A percentile compares a stretch with the other conserved stretches of the same genome.
Conservation (phyloP, 768 basidiomycete genomes). For the Agrocybe pediades region DNA sequence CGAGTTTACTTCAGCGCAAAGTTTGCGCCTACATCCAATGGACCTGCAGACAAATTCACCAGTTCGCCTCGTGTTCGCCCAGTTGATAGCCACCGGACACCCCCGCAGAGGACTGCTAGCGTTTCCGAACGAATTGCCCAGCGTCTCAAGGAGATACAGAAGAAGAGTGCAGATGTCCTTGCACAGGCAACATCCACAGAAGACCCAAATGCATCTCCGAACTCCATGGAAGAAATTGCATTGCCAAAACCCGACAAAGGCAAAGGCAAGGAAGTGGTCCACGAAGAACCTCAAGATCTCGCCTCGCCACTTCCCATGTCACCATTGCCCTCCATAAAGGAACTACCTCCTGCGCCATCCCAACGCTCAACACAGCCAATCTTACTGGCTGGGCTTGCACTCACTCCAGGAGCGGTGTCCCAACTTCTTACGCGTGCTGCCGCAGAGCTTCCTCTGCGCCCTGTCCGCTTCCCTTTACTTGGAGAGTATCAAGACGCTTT, state of each 20-base stretch:
- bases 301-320: constrained; percentile 68
- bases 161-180: constrained; percentile 46
- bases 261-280: constrained; percentile 54
- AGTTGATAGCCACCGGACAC: constrained; percentile 48
- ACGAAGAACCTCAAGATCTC: constrained; percentile 28
- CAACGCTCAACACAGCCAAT: constrained; percentile 53
- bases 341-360: constrained; percentile 23
- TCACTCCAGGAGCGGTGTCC: constrained; percentile 67
- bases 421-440: constrained; percentile 72
- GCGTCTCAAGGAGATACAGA: constrained; percentile 80
- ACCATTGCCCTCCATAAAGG: constrained; percentile 56
- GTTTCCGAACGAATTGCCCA: constrained; percentile 87
- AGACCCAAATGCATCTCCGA: constrained; percentile 30
- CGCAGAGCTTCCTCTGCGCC: constrained; percentile 65
- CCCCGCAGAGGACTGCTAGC: constrained; percentile 69
- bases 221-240: constrained; percentile 30
- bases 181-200: constrained; percentile 30
- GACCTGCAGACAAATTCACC: constrained; percentile 74
- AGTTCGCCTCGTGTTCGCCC: constrained; percentile 73
- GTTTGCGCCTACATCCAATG: constrained; percentile 73
- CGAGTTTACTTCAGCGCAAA: constrained; percentile 60
- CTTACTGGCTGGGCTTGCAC: constrained; percentile 72
- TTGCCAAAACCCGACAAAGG: constrained; percentile 79
- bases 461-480: constrained; percentile 75
- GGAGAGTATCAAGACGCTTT: constrained; percentile 89